Conservation (phyloP, 768 basidiomycete genomes). For the Termitomyces sp. region DNA sequence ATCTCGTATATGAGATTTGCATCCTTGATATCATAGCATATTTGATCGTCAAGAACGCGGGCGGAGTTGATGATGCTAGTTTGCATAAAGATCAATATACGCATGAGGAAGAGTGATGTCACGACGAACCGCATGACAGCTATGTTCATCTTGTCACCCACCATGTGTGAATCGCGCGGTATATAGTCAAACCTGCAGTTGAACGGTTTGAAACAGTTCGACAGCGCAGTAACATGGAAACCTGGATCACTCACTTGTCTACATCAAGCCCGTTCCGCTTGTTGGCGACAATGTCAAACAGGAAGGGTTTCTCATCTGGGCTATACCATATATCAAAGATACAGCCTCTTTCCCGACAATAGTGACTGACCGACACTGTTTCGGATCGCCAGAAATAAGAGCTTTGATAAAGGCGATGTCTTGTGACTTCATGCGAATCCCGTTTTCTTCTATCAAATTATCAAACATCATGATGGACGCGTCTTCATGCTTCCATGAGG, state of each 20-base stretch:
- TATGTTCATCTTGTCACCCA: constrained; percentile 55
- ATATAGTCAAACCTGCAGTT: constrained; percentile 74
- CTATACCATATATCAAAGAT: constrained; percentile 12
- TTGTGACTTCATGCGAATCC: constrained; percentile 39
- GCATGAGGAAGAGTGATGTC: neutral
- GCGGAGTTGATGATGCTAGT: constrained; percentile 67
- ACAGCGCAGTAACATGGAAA: neutral
- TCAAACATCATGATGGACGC: constrained; percentile 85
- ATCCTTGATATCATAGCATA: constrained; percentile 82
- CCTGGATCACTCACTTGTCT: no score
- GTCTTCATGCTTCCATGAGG: constrained; percentile 68
- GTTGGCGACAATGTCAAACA: constrained; percentile 86
- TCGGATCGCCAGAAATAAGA: constrained; percentile 62
- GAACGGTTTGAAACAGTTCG: neutral
- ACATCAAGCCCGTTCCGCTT: constrained; percentile 75
- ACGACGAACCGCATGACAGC: constrained; percentile 40
- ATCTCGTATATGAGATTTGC: constrained; percentile 72
- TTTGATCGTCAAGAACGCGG: constrained; percentile 66
- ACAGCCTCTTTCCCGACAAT: no score
- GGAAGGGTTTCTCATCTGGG: constrained; percentile 55
- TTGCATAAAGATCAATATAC: neutral
- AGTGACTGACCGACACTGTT: constrained; percentile 25
- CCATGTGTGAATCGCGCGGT: constrained; percentile 63
- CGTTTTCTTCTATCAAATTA: constrained; percentile 52
- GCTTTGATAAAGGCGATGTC: constrained; percentile 73